Percentiles rank a stretch among this genome's conserved stretches.
phyloP scores from a whole-genome alignment of 371 early-diverging fungal species.

The Actinomucor elegans region DNA sequence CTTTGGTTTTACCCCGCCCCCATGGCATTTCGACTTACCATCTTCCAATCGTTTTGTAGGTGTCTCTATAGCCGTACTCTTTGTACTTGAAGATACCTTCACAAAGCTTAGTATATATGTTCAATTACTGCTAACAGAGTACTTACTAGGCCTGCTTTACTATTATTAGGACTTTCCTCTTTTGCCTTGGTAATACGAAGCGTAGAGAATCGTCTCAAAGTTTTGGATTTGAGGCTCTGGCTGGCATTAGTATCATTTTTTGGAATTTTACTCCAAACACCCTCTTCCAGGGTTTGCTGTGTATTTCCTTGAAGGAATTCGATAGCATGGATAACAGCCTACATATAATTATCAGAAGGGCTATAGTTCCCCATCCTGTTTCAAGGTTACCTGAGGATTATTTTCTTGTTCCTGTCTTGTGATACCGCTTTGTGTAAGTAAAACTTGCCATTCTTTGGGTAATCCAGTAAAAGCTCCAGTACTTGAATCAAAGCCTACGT shows the following conservation, averaged over 20 bases:
- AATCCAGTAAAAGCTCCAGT: slow-evolving; percentile 90
- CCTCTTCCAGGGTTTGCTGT: slow-evolving; percentile 40
- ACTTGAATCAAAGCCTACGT: slow-evolving; percentile 82
- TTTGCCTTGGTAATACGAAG: slow-evolving; percentile 20
- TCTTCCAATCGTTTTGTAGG: slow-evolving; percentile 3
- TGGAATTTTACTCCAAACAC: slow-evolving; percentile 85
- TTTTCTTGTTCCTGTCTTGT: slow-evolving; percentile 89
- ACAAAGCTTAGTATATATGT: no score
- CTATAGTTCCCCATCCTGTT: not conserved
- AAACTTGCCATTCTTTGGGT: slow-evolving; percentile 86
- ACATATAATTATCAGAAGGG: not conserved
- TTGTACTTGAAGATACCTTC: slow-evolving; percentile 2
- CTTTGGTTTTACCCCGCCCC: no score
- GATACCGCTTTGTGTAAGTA: slow-evolving; percentile 89
- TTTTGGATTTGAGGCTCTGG: slow-evolving; percentile 2
- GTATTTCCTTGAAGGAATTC: slow-evolving; percentile 78
- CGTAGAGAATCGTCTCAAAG: slow-evolving; percentile 13
- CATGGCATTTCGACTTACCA: not conserved
- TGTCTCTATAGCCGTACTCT: not conserved
- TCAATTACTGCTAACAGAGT: not conserved
- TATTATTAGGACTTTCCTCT: not conserved
- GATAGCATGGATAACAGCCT: slow-evolving; percentile 92
- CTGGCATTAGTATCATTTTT: not conserved
- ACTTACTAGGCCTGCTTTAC: not conserved
- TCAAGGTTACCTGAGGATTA: slow-evolving; percentile 69